Evolutionary conservation across 2,329 filamentous ascomycete genomes (phyloP).

Genomic region (Xylariaceae sp.): DNA sequence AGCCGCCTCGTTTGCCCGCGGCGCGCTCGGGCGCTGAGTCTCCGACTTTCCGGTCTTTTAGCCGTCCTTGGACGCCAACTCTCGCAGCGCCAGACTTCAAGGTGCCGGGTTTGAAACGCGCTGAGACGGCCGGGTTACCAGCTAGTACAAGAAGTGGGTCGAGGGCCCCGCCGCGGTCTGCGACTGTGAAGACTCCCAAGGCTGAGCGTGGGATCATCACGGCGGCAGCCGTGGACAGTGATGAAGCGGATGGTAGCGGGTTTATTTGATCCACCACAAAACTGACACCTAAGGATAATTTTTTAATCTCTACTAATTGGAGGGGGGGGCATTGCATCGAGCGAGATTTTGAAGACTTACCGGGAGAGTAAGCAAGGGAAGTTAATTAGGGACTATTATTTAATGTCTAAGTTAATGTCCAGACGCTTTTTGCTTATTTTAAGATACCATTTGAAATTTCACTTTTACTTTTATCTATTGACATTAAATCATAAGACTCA

Average conservation of each 20-base stretch:
- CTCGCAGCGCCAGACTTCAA: background rate
- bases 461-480: background rate
- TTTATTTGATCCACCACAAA: constrained; percentile 11
- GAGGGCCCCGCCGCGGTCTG: constrained; percentile 20
- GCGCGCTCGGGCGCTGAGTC: constrained; percentile 34
- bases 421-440: constrained; percentile 11
- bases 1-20: constrained; percentile 24
- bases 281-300: background rate
- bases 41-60: constrained; percentile 34
- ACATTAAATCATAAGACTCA: no score
- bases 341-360: no score
- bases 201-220: background rate
- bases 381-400: constrained; percentile 8
- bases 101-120: constrained; percentile 15
- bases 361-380: constrained; percentile 4
- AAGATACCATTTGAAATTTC: constrained; percentile 29
- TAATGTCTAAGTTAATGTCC: constrained; percentile 27
- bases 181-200: constrained; percentile 8
- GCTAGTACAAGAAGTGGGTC: constrained; percentile 2
- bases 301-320: no score
- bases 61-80: constrained; percentile 30
- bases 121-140: constrained; percentile 10
- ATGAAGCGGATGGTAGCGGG: background rate
- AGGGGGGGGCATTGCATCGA: no score
- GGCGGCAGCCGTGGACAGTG: background rate